Conservation (phyloP, 1,284 basidiomycete species). For the Anthracocystis panici-leucophaei region DNA sequence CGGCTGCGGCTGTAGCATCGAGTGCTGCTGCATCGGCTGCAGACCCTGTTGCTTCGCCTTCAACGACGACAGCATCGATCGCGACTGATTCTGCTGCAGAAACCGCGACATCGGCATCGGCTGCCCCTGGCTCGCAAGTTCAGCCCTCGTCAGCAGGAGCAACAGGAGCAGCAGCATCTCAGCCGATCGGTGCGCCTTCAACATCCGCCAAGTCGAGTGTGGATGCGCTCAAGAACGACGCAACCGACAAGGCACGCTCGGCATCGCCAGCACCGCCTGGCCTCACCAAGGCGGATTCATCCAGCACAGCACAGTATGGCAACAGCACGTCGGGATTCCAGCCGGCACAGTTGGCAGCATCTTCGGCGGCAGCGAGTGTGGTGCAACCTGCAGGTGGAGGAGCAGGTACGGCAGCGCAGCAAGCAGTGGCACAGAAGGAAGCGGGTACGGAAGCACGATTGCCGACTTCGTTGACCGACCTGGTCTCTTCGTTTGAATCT, state of each 20-base stretch:
- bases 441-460: constrained; percentile 63
- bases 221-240: constrained; percentile 28
- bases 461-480: constrained; percentile 87
- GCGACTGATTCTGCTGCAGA: constrained; percentile 27
- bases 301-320: constrained; percentile 7
- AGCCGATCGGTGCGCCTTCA: constrained; percentile 14
- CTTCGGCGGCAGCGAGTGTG: constrained; percentile 71
- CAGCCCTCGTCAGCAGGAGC: constrained; percentile 11
- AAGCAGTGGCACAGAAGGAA: constrained; percentile 56
- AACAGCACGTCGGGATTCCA: constrained; percentile 40
- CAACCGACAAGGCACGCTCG: constrained; percentile 31
- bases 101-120: constrained; percentile 16
- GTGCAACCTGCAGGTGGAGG: constrained; percentile 58
- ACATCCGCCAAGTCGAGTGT: constrained; percentile 31
- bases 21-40: constrained; percentile 40
- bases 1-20: constrained; percentile 77
- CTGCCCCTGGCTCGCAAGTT: constrained; percentile 16
- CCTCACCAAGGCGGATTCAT: constrained; percentile 26
- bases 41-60: constrained; percentile 28
- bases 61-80: constrained; percentile 34
- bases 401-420: constrained; percentile 52
- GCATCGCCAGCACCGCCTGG: constrained; percentile 51
- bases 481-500: constrained; percentile 93
- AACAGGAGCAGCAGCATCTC: constrained; percentile 9
- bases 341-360: constrained; percentile 64